A percentile compares a stretch with the other conserved stretches of the same genome.
These are phyloP conservation scores for Penicillium cataractarum DNA, from an alignment of 495 filamentous ascomycete species.

Conservation along the genomic window DNA sequence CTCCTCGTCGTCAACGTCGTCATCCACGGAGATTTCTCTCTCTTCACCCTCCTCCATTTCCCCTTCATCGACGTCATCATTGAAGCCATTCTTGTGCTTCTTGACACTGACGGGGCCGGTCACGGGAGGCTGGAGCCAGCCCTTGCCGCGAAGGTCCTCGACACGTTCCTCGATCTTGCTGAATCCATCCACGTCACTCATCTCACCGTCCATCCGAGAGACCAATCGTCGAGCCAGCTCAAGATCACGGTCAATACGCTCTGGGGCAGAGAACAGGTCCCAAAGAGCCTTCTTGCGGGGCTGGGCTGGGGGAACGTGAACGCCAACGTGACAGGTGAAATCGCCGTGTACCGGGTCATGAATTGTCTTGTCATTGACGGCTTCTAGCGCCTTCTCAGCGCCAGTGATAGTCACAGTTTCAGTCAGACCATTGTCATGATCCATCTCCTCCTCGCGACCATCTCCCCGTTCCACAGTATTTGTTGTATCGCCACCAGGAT, in stretches of 20 bases:
- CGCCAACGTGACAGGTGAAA: conserved; percentile 95
- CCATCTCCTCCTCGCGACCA: conserved; percentile 64
- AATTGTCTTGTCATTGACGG: conserved; percentile 94
- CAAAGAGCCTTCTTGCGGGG: conserved; percentile 95
- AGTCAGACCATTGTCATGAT: conserved; percentile 39
- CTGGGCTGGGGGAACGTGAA: conserved; percentile 84
- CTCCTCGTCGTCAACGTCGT: conserved; percentile 87
- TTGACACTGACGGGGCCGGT: conserved; percentile 59
- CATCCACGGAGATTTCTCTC: conserved; percentile 75
- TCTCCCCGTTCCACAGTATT: conserved; percentile 59
- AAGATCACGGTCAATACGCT: conserved; percentile 84
- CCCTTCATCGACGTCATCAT: conserved; percentile 71
- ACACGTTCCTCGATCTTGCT: conserved; percentile 83
- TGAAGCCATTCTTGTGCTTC: conserved; percentile 61
- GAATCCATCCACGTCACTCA: conserved; percentile 70
- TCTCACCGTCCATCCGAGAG: conserved; percentile 77
- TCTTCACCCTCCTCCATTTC: conserved; percentile 73
- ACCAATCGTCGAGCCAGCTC: conserved; percentile 76
- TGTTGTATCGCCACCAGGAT: conserved; percentile 68
- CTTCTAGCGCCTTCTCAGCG: conserved; percentile 84
- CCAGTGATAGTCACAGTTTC: conserved; percentile 43
- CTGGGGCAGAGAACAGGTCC: conserved; percentile 91
- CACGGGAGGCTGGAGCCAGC: conserved; percentile 70
- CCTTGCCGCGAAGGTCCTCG: conserved; percentile 72
- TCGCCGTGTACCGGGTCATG: conserved; percentile 90